These are phyloP conservation scores for Dothistroma septosporum DNA, from an alignment of 2,329 filamentous ascomycete species.

Conservation along the genomic window DNA sequence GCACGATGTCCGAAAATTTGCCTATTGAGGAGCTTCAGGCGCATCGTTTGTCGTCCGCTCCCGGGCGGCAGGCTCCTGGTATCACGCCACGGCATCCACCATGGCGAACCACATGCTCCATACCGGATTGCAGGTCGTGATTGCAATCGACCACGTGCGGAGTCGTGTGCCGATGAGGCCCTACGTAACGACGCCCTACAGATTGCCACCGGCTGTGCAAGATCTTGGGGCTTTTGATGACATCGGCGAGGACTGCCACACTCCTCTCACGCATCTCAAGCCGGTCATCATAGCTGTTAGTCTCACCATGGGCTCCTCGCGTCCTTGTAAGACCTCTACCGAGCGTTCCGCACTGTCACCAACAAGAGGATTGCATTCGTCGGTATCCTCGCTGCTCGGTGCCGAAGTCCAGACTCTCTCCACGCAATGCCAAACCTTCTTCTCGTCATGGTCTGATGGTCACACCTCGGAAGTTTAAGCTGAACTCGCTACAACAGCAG, in stretches of 20 bases:
- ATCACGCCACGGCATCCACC: background rate
- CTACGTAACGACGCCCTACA: background rate
- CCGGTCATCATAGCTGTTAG: background rate
- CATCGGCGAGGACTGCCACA: too few species aligned
- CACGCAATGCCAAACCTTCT: background rate
- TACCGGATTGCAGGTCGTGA: constrained; percentile 1
- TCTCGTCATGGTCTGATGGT: constrained; percentile 1
- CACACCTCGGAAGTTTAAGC: background rate
- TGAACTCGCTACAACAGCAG: background rate
- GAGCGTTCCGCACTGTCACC: too few species aligned
- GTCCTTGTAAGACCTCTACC: background rate
- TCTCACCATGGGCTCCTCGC: constrained; percentile 5
- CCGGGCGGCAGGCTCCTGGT: background rate
- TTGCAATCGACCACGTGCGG: background rate
- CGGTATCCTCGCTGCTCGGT: background rate
- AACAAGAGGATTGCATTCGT: too few species aligned
- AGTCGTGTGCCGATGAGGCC: background rate
- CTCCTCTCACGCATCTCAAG: too few species aligned
- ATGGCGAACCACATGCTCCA: constrained; percentile 6
- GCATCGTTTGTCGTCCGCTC: background rate
- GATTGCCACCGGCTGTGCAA: background rate
- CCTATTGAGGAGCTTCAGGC: constrained; percentile 2
- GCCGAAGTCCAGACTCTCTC: background rate
- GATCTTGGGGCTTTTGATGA: too few species aligned
- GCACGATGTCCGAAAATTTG: background rate